Evolutionary conservation across 164 flowering plant genomes (phyloP).

Genomic region (Taxillus chinensis): DNA sequence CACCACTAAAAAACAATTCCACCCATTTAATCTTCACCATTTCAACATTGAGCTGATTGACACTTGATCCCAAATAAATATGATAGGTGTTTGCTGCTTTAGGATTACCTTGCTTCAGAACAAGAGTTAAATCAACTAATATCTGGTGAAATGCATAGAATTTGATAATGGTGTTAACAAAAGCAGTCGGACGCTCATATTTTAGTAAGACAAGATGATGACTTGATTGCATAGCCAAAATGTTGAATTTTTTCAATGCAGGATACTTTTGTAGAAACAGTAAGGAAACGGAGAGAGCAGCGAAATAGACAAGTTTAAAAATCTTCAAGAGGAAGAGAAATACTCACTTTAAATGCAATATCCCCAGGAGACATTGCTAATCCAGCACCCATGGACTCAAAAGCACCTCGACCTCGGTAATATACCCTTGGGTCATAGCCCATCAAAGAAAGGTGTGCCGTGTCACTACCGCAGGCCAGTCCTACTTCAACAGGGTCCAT

Average conservation of each 20-base stretch:
- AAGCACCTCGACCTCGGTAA: constrained; percentile 93
- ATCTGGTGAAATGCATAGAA: too few species aligned
- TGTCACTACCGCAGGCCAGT: constrained; percentile 94
- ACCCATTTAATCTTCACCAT: too few species aligned
- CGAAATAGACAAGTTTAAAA: neutral
- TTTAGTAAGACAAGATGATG: too few species aligned
- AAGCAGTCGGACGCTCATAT: too few species aligned
- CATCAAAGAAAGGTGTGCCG: constrained; percentile 84
- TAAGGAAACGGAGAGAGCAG: neutral
- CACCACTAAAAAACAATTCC: too few species aligned
- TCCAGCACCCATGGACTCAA: constrained; percentile 99
- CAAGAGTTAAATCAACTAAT: too few species aligned
- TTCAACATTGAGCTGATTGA: too few species aligned
- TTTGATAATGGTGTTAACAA: too few species aligned
- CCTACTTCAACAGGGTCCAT: constrained; percentile 99
- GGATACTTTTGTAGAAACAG: neutral
- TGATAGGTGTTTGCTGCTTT: too few species aligned
- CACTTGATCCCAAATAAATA: too few species aligned
- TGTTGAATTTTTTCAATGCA: neutral
- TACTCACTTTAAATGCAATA: constrained; percentile 84
- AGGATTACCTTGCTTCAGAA: too few species aligned
- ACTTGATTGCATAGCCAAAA: too few species aligned
- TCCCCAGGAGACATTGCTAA: constrained; percentile 97
- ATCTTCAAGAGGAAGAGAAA: neutral
- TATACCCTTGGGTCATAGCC: constrained; percentile 89